These are phyloP conservation scores for Fusarium dlaminii DNA, from an alignment of 2,329 filamentous ascomycete genomes.

Conservation along the genomic window DNA sequence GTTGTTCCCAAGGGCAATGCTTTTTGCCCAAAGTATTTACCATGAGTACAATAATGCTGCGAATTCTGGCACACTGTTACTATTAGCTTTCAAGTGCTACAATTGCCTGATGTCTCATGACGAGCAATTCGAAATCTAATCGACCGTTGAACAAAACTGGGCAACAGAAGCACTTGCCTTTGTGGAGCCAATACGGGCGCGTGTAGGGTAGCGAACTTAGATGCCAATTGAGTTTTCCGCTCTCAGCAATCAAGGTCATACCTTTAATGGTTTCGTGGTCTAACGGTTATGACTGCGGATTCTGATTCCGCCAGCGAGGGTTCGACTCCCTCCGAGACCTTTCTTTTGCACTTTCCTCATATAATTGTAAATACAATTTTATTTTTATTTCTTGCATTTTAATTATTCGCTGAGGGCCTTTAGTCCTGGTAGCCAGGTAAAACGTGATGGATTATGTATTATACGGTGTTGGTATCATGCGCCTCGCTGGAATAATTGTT, in stretches of 20 bases:
- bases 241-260: neutral
- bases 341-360: neutral
- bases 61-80: fast-evolving
- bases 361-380: fast-evolving
- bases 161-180: fast-evolving
- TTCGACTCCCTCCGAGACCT: constrained; percentile 1
- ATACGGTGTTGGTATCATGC: neutral
- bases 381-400: neutral
- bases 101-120: fast-evolving
- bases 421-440: neutral
- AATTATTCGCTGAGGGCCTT: no score
- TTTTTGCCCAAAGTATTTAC: fast-evolving
- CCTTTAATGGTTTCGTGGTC: neutral
- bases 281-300: constrained; percentile 1
- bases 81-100: fast-evolving
- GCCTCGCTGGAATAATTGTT: neutral
- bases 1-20: neutral
- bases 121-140: neutral
- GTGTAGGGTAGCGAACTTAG: neutral
- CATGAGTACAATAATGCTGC: fast-evolving
- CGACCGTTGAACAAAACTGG: fast-evolving
- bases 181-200: fast-evolving
- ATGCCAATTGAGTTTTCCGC: neutral
- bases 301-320: neutral
- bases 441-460: neutral